phyloP scores from a whole-genome alignment of 75 land plant species.

The Pinus taeda region DNA sequence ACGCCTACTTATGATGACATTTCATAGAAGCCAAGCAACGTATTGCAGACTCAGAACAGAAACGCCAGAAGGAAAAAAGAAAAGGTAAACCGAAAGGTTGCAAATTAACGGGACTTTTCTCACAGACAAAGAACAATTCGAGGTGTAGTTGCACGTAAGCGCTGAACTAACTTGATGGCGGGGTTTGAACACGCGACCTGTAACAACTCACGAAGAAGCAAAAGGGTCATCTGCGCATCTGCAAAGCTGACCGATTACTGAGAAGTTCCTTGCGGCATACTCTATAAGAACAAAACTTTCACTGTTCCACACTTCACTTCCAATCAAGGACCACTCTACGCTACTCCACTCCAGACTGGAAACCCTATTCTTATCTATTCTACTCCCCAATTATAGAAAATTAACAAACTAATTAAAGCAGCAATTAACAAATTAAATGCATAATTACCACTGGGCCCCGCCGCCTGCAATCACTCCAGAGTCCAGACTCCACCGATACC shows the following conservation, averaged over 20 bases:
- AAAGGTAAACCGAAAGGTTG: neutral
- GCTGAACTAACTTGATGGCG: too few relatives aligned
- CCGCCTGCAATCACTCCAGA: neutral
- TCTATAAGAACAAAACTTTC: conserved; percentile 6
- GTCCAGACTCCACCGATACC: neutral
- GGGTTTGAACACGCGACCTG: neutral
- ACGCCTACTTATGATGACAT: neutral
- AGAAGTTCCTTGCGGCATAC: conserved; percentile 1
- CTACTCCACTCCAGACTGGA: neutral
- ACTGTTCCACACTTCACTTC: neutral
- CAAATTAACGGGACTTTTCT: neutral
- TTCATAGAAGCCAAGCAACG: too few relatives aligned
- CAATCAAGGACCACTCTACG: conserved; percentile 3
- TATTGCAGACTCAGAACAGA: neutral
- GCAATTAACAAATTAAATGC: neutral
- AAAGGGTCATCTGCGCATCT: neutral
- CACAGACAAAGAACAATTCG: neutral
- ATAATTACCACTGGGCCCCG: neutral
- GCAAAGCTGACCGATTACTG: conserved; percentile 1
- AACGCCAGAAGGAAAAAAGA: neutral
- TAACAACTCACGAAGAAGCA: neutral
- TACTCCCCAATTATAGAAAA: neutral
- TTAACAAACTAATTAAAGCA: neutral
- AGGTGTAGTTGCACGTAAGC: neutral
- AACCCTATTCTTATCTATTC: neutral